phyloP scores from a whole-genome alignment of 257 asterid species.

The Ilex asprella region DNA sequence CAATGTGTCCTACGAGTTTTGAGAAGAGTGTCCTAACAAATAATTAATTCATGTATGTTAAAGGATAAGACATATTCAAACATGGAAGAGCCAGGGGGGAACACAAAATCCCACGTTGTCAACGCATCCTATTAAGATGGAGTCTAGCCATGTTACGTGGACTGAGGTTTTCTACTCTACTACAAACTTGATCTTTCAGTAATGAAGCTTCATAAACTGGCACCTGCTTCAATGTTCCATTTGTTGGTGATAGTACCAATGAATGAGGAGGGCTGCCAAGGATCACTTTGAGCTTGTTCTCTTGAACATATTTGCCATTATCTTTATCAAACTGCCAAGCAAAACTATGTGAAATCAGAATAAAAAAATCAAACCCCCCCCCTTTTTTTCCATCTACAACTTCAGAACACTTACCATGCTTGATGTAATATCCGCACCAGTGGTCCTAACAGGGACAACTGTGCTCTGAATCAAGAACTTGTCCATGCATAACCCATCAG shows the following conservation, averaged over 20 bases:
- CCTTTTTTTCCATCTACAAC: not conserved
- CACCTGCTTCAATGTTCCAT: conserved; percentile 16
- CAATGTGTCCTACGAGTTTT: too few species aligned
- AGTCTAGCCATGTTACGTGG: conserved; percentile 16
- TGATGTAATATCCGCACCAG: conserved; percentile 32
- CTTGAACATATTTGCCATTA: conserved; percentile 32
- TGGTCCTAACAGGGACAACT: conserved; percentile 30
- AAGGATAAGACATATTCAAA: not conserved
- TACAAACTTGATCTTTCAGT: conserved; percentile 15
- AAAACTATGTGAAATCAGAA: not conserved
- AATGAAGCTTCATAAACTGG: conserved; percentile 15
- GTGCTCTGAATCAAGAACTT: conserved; percentile 41
- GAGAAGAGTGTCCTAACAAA: too few species aligned
- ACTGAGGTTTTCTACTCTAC: conserved; percentile 7
- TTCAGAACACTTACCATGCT: conserved; percentile 19
- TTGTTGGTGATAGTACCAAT: conserved; percentile 23
- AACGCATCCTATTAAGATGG: not conserved
- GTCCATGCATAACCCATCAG: conserved; percentile 38
- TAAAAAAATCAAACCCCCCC: not conserved
- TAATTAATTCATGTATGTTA: too few species aligned
- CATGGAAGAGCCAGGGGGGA: not conserved
- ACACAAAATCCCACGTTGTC: not conserved
- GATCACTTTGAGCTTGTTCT: conserved; percentile 39
- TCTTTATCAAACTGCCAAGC: conserved; percentile 34
- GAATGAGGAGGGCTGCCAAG: conserved; percentile 33